These are phyloP conservation scores for Symbiodinium pilosum DNA, from an alignment of 73 alveolate genomes.

Conservation along the genomic window DNA sequence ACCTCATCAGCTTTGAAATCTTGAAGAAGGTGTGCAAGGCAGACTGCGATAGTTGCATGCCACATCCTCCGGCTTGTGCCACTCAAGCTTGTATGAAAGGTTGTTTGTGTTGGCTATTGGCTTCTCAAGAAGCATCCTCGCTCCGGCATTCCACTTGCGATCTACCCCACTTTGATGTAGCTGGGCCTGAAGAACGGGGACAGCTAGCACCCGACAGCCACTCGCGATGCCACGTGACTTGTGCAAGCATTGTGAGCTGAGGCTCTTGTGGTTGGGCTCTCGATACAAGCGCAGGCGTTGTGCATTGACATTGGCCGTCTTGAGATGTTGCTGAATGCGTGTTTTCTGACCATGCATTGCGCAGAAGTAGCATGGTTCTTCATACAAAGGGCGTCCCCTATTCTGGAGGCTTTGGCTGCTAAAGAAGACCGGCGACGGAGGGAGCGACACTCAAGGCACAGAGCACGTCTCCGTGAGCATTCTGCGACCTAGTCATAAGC, in stretches of 20 bases:
- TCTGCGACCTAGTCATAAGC: neutral
- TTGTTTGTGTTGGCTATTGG: conserved; percentile 30
- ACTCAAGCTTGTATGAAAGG: neutral
- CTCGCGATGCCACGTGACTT: too few relatives aligned
- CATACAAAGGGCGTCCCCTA: too few relatives aligned
- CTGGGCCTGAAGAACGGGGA: conserved; percentile 7
- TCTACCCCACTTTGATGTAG: conserved; percentile 46
- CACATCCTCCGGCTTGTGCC: neutral
- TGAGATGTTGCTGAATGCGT: too few relatives aligned
- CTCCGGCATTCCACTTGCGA: conserved; percentile 53
- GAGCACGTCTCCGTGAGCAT: neutral
- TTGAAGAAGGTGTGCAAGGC: conserved; percentile 56
- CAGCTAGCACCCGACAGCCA: too few relatives aligned
- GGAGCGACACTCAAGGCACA: conserved; percentile 49
- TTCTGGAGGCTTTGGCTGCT: conserved; percentile 31
- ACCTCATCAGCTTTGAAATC: conserved; percentile 61
- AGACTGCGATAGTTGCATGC: neutral
- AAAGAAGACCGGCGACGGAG: conserved; percentile 69
- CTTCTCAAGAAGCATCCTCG: conserved; percentile 72
- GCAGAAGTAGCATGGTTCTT: too few relatives aligned
- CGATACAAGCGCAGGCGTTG: conserved; percentile 39
- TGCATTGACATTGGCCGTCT: neutral
- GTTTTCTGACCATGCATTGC: too few relatives aligned
- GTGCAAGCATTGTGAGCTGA: neutral
- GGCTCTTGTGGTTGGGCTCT: conserved; percentile 63